phyloP scores from a whole-genome alignment of 306 rosid genomes.

The Corylus americana region DNA sequence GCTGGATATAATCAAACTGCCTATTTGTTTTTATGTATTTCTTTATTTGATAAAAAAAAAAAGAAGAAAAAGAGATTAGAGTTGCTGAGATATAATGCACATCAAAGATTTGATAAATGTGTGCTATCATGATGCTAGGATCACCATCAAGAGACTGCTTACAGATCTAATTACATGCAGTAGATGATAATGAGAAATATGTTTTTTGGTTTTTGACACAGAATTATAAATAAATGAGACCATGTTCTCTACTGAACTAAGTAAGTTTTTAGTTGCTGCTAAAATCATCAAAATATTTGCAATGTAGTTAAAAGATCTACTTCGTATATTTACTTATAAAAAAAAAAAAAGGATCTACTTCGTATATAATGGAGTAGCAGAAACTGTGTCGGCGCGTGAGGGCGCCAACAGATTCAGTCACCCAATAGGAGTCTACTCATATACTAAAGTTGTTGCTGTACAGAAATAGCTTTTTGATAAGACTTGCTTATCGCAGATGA shows the following conservation, averaged over 20 bases:
- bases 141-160: conserved; percentile 15
- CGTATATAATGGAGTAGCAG: not conserved
- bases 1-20: conserved; percentile 18
- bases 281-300: not conserved
- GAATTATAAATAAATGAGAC: not conserved
- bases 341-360: not conserved
- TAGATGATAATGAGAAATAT: not conserved
- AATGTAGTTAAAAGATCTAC: not conserved
- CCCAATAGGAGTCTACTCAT: not conserved
- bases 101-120: conserved; percentile 21
- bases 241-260: not conserved
- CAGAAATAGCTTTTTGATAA: not conserved
- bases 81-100: conserved; percentile 13
- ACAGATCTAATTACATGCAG: not conserved
- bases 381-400: too few relatives aligned
- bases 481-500: not conserved
- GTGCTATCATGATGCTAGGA: not conserved
- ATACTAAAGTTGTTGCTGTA: not conserved
- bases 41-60: conserved; percentile 17
- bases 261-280: not conserved
- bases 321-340: not conserved
- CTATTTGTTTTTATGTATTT: conserved; percentile 7
- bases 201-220: not conserved
- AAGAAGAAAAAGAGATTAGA: not conserved
- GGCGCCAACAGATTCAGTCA: not conserved